These are phyloP conservation scores for Cetradonia linearis DNA, from an alignment of 495 filamentous ascomycete species.

Conservation along the genomic window DNA sequence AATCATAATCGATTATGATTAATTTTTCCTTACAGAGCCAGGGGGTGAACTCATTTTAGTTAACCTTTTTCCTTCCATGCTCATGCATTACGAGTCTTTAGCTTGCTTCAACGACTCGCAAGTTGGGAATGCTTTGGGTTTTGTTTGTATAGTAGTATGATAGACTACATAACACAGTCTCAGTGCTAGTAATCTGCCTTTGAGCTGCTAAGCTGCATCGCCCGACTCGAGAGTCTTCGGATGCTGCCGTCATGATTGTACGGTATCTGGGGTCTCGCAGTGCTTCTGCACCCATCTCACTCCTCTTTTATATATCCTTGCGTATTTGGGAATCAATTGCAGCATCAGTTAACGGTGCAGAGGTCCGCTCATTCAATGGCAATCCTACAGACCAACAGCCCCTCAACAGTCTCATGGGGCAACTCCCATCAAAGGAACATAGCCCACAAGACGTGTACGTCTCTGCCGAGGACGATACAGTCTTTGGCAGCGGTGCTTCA, in stretches of 20 bases:
- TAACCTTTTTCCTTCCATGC: neutral
- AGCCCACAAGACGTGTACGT: neutral
- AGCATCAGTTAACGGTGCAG: neutral
- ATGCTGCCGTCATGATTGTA: slow-evolving; percentile 6
- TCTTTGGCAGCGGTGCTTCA: neutral
- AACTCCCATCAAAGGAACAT: neutral
- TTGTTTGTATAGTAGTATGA: neutral
- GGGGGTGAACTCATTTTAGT: neutral
- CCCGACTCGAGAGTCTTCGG: neutral
- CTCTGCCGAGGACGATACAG: neutral
- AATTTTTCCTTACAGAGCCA: no score
- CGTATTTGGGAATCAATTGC: neutral
- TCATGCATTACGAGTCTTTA: neutral
- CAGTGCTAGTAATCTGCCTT: neutral
- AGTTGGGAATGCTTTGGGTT: neutral
- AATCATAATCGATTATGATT: no score
- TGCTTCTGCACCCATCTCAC: neutral
- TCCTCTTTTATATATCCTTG: neutral
- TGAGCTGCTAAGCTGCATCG: slow-evolving; percentile 4
- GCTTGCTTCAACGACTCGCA: neutral
- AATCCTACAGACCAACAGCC: slow-evolving; percentile 1
- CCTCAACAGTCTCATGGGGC: neutral
- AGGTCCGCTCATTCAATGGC: neutral
- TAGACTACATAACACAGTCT: neutral
- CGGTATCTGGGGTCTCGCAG: neutral